Conservation (phyloP, 2,329 filamentous ascomycete species). For the Ophiosphaerella herpotricha region DNA sequence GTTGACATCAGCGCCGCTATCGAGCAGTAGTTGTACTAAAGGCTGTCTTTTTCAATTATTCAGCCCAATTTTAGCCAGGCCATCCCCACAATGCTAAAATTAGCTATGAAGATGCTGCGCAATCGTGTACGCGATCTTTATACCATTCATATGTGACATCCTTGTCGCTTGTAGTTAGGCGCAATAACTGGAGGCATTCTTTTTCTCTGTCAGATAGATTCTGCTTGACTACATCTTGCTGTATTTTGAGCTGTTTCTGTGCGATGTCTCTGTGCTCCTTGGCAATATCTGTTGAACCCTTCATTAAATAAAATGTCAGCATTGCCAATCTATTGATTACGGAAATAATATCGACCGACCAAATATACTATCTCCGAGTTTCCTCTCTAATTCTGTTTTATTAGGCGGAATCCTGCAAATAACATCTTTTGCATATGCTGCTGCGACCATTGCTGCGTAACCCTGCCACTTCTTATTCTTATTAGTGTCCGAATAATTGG, state of each 20-base stretch:
- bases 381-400: conserved; percentile 21
- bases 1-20: not conserved
- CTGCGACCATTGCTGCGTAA: conserved; percentile 10
- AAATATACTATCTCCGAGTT: not conserved
- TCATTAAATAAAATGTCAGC: conserved; percentile 1
- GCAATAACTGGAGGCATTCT: conserved; percentile 24
- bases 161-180: conserved; percentile 15
- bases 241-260: conserved; percentile 8
- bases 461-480: conserved; percentile 8
- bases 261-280: not conserved
- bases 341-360: not conserved
- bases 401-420: conserved; percentile 16
- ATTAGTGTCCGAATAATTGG: conserved; percentile 1
- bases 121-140: conserved; percentile 21
- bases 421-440: conserved; percentile 24
- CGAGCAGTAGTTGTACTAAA: too few relatives aligned
- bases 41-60: too few relatives aligned
- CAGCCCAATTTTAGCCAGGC: too few relatives aligned
- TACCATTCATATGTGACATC: conserved; percentile 26
- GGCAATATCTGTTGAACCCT: conserved; percentile 6
- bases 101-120: not conserved
- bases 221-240: conserved; percentile 13
- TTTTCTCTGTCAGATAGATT: conserved; percentile 15
- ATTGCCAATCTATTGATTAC: too few relatives aligned
- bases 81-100: too few relatives aligned